Base-by-base conservation (phyloP, 495 filamentous ascomycete species). In the Astrocystis sublimbata region DNA sequence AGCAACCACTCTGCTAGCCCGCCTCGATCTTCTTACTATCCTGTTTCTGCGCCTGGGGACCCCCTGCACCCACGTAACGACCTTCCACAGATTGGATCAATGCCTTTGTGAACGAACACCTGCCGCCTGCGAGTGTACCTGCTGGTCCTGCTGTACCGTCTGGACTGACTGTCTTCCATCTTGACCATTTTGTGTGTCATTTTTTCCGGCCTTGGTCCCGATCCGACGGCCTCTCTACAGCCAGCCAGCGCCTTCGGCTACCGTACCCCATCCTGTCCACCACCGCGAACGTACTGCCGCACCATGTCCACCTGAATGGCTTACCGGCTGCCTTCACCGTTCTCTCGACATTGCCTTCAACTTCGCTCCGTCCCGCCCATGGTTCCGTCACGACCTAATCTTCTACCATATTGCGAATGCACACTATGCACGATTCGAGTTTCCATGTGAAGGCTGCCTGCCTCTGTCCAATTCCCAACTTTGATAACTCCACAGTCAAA, bases 371-470 rank as follows among this genome's bases (percentile, higher is more conserved):
- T 36, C 13, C 58, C 53, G 36, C 36, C 50, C 51, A 31, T 57
- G 62, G 51, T 51, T 50, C 60, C 60, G 60, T 43, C 55, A 21
- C 60, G 19, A 56, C 26, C n/a, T 36, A 31, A 28, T 30, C 30
- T 45, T 26, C 40, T 30, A 35, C 33, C 31, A 47, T 41, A 35
- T 62, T 55, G 41, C 51, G 60, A 56, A 40, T 41, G 19, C 59
- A 61, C 59, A 62, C 60, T 63, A 63, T 72, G 70, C 68, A 63
- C 67, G 63, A 56, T 64, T 63, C 61, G 56, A 61, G 63, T 66
- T 52, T 64, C 36, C 31, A 63, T 36, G 56, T 50, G 36, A 70
- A 68, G 70, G 67, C 70, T 62, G 60, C 35, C 54, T 66, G 68
- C 70, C 68, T 66, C 67, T 42, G 49, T 50, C 24, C 31, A 38